Base-by-base conservation (phyloP, 805 yeast genomes). In the Cyberlindnera galapagoensis region DNA sequence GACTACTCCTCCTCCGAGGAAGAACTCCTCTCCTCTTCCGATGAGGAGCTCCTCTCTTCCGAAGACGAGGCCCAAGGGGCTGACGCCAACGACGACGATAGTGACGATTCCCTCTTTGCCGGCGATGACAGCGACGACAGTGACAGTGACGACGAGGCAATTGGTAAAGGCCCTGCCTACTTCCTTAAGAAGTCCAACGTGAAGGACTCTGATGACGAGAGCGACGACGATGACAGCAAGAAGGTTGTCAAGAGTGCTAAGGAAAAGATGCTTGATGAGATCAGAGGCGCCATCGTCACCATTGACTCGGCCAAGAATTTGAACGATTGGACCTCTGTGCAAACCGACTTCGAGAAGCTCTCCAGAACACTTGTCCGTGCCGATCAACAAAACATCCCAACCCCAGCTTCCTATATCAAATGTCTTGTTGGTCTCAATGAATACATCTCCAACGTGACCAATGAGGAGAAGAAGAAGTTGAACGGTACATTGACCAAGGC, bases 211-310 rank as follows among this genome's bases (percentile, higher is more conserved):
- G 60, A 62, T 7, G 70, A 62, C 16, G 76, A 71, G 32, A 70
- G 72, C 35, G 83, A 70, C 39, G 74, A 68, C 38, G 74, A 68
- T 39, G 90, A 80, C 37, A 83, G 79, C 52, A 80, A 76, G 56
- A 82, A 80, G 46, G 86, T 87, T 25, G 95, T 90, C 47, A 88
- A 85, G 64, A 78, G 92, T 37, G 95, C 97, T 33, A 85, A 81
- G 63, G 97, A 88, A 44, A 92, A 90, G 66, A 69, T 87, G 39
- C 58, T 87, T 47, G 97, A 87, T 54, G 98, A 92, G 58, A 72
- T 92, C 63, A 78, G 74, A 47, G 67, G 67, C 17, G 60, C 73
- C 21, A 72, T 80, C 46, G 79, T 75, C 50, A 69, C 74, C 32
- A 74, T 87, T 49, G 87, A 80, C 52, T 69, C 71, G 38, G 76